Conservation (phyloP, 139 green algal genomes). For the Volvox reticuliferus region DNA sequence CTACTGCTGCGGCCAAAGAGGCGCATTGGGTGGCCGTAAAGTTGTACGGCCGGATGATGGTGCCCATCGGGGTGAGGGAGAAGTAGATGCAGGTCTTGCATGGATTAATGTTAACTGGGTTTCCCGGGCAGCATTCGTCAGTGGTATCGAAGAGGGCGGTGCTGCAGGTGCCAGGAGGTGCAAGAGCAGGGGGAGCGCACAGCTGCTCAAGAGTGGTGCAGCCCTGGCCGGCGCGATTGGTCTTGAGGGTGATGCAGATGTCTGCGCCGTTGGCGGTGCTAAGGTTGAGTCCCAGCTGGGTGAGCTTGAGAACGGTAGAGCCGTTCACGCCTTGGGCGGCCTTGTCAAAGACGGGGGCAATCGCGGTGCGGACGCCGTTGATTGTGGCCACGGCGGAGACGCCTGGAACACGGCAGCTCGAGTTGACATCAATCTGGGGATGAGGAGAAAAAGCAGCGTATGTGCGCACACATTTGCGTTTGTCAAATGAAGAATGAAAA, state of each 20-base stretch:
- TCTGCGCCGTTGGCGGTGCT: conserved; percentile 1
- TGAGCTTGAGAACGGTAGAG: neutral
- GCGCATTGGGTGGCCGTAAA: neutral
- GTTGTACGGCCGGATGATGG: neutral
- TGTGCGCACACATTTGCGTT: no score
- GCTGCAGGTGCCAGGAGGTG: neutral
- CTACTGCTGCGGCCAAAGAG: neutral
- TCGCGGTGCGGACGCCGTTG: conserved; percentile 6
- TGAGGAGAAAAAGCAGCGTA: neutral
- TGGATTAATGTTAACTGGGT: neutral
- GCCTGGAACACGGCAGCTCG: neutral
- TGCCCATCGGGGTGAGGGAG: neutral
- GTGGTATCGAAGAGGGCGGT: conserved; percentile 2
- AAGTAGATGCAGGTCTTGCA: neutral
- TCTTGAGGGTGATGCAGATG: conserved; percentile 2
- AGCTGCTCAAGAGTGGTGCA: conserved; percentile 21
- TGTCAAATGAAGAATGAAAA: no score
- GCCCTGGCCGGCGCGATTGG: neutral
- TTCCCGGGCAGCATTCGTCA: conserved; percentile 9
- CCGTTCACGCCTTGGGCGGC: neutral
- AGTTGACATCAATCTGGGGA: conserved; percentile 16
- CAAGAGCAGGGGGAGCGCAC: neutral
- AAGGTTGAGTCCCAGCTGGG: conserved; percentile 24
- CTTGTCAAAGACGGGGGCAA: neutral
- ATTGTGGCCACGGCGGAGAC: neutral